A percentile compares a stretch with the other conserved stretches of the same genome.
phyloP scores from a whole-genome alignment of 2,329 filamentous ascomycete genomes.

The Ophiosphaerella korrae region DNA sequence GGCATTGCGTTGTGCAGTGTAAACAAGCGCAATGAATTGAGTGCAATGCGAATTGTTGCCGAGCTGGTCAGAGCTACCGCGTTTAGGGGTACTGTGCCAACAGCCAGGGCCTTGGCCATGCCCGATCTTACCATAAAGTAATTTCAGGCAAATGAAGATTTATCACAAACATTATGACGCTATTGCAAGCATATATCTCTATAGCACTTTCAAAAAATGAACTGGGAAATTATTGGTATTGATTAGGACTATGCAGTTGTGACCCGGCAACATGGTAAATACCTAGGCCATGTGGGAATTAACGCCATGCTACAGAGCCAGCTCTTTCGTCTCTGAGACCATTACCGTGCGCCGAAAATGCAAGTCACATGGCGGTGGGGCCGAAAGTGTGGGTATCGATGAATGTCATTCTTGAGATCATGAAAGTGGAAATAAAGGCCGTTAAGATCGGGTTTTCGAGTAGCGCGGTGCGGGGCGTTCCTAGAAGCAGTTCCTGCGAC shows the following conservation, averaged over 20 bases:
- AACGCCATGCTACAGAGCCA: conserved; percentile 21
- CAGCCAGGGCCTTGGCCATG: conserved; percentile 14
- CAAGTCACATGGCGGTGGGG: conserved; percentile 19
- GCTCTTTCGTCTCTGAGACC: conserved; percentile 15
- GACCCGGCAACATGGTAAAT: not conserved
- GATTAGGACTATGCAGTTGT: not conserved
- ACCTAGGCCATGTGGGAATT: not conserved
- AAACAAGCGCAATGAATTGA: conserved; percentile 1
- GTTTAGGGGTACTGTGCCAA: conserved; percentile 15
- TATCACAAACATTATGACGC: not conserved
- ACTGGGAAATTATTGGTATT: too few species aligned
- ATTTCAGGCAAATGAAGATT: too few species aligned
- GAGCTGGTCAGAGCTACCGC: conserved; percentile 1
- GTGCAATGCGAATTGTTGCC: conserved; percentile 5
- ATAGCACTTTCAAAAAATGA: too few species aligned
- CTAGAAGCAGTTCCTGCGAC: conserved; percentile 30
- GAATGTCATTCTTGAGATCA: conserved; percentile 25
- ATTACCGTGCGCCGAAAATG: conserved; percentile 28
- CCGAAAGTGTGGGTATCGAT: conserved; percentile 36
- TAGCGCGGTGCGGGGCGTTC: not conserved
- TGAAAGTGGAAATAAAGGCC: conserved; percentile 15
- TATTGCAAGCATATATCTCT: too few species aligned
- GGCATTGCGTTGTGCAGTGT: conserved; percentile 19
- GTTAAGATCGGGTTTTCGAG: conserved; percentile 17
- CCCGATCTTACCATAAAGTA: too few species aligned